Base-by-base conservation (phyloP, 2,329 filamentous ascomycete species). In the Calonectria ilicicola region DNA sequence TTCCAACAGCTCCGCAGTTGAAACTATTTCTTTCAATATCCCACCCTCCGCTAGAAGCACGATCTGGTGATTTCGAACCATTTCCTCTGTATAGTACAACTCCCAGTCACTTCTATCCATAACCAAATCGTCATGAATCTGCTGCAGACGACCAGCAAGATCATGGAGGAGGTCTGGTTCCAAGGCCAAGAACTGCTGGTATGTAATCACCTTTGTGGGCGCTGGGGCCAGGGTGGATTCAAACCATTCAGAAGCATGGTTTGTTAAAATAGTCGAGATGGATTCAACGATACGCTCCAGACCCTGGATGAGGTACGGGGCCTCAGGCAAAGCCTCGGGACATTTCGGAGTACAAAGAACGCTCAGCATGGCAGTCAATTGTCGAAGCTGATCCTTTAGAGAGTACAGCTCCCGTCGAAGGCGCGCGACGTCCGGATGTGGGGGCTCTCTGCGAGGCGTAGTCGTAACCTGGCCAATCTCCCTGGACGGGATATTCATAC, bases 161-260 rank as follows among this genome's bases (percentile, higher is more conserved):
- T 78, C 75, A 1, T 67, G 51, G 1, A 80, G 19, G 2, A 79
- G 21, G 10, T 80, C 78, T 0, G 73, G 49, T 5, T 79, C 77
- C 0, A 80, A 23, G 0, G 65, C 60, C 2, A 75, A 0, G 5
- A 78, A 80, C 9, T 78, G 71, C 0, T 72, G 38, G 9, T 79
- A 79, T 0, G 77, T 62, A 2, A 79, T 75, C 3, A 44, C 27
- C 2, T 8, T 58, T 1, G 63, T 26, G 1, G 56, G 40, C 0
- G n/a, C 3, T 12, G 26, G 14, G 5, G 0, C 15, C 0, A 67
- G 53, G 5, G 74, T 72, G 3, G 74, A 75, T 1, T 80, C 79
- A 6, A 80, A 74, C 79, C 79, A 80, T 5, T 80, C 79, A 0
- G 76, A 74, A 0, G 72, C 74, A n/a, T 80, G 72, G 23, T 80